Evolutionary conservation across 108 stramenopile species (phyloP).

Genomic region (Pelagomonas calceolata): DNA sequence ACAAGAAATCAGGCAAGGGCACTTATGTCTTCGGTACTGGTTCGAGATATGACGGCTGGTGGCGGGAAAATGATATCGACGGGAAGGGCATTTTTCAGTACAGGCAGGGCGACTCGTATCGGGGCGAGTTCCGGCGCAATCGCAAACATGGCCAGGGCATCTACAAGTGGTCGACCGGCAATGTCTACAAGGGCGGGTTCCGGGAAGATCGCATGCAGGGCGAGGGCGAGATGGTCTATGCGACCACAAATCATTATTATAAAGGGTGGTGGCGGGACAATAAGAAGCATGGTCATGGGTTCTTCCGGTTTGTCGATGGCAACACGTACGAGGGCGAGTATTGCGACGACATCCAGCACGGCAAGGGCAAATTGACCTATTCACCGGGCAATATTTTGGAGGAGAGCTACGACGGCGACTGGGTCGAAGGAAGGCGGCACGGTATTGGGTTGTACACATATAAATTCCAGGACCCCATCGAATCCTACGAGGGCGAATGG

Average conservation of each 20-base stretch:
- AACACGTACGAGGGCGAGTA: not conserved
- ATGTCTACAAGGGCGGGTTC: conserved; percentile 1
- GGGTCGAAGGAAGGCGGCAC: not conserved
- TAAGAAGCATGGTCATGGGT: not conserved
- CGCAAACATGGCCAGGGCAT: not conserved
- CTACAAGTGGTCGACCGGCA: not conserved
- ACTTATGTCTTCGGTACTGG: conserved; percentile 5
- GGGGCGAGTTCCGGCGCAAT: not conserved
- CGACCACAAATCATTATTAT: not conserved
- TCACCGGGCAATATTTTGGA: not conserved
- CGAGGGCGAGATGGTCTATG: not conserved
- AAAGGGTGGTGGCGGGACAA: not conserved
- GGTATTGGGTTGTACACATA: not conserved
- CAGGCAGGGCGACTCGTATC: not conserved
- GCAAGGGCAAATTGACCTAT: not conserved
- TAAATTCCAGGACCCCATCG: not conserved
- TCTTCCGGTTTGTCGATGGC: not conserved
- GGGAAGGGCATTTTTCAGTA: not conserved
- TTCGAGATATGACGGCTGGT: conserved; percentile 16
- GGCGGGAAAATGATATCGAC: not conserved
- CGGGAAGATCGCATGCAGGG: not conserved
- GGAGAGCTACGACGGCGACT: conserved; percentile 9
- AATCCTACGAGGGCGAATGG: not conserved
- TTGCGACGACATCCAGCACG: not conserved
- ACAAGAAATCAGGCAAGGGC: conserved; percentile 4